Evolutionary conservation across 345 rosid species (phyloP).

Genomic region (Nasturtium officinale): DNA sequence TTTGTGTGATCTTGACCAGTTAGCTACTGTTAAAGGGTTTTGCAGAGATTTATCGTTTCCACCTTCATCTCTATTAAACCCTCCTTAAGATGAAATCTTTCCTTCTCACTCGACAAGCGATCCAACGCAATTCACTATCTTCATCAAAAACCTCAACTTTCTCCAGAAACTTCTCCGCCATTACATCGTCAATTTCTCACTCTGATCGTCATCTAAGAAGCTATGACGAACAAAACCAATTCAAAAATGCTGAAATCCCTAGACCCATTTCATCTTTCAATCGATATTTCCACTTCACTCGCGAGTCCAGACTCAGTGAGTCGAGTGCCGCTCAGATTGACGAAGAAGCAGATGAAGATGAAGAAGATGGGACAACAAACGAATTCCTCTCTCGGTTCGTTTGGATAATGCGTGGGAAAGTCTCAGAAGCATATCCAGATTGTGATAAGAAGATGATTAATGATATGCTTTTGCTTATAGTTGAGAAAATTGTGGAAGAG

Average conservation of each 20-base stretch:
- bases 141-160: slow-evolving; percentile 28
- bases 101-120: slow-evolving; percentile 43
- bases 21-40: slow-evolving; percentile 31
- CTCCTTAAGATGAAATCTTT: slow-evolving; percentile 45
- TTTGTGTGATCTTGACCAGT: slow-evolving; percentile 28
- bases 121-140: slow-evolving; percentile 43
- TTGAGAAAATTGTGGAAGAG: slow-evolving; percentile 68
- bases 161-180: slow-evolving; percentile 37
- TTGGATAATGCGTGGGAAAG: slow-evolving; percentile 78
- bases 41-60: slow-evolving; percentile 14
- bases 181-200: slow-evolving; percentile 34
- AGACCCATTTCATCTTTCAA: slow-evolving; percentile 26
- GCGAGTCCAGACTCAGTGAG: slow-evolving; percentile 38
- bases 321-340: slow-evolving; percentile 36
- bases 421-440: slow-evolving; percentile 62
- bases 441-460: slow-evolving; percentile 62
- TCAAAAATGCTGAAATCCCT: slow-evolving; percentile 18
- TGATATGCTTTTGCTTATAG: slow-evolving; percentile 77
- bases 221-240: slow-evolving; percentile 21
- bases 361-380: slow-evolving; percentile 59
- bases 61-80: slow-evolving; percentile 5
- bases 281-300: slow-evolving; percentile 52
- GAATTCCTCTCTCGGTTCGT: slow-evolving; percentile 85
- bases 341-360: slow-evolving; percentile 51
- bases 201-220: slow-evolving; percentile 16